Base-by-base conservation (phyloP, 768 basidiomycete species). In the Kondoa malvinella region DNA sequence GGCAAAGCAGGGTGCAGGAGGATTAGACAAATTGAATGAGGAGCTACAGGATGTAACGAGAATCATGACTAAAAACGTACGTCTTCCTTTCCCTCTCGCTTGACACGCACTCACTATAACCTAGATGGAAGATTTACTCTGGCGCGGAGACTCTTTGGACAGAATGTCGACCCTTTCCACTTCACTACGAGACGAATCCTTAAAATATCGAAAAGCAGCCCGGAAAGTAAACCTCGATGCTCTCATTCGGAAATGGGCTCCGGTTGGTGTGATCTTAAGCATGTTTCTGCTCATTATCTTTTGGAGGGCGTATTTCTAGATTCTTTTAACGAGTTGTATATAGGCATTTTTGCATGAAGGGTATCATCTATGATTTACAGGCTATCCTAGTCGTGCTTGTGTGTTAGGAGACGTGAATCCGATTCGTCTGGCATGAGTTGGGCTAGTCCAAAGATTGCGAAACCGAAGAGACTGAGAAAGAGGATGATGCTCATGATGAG, bases 121-220 rank as follows among this genome's bases (percentile, higher is more conserved):
- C n/a, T 97, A 99, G 75, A 99, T 99, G 94, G 95, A 99, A 78
- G 95, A 99, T 78, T 80, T 99, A 64, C 79, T 99, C 62, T 97
- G 94, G 95, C 82, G 95, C 76, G 95, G 95, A 30, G 95, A 99
- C 77, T 94, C 90, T 32, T 81, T 99, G 68, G 95, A 99, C 77
- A 82, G 95, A 76, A 99, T 99, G 95, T 95, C 92, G 26, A 89
- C 92, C 76, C 80, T 99, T 66, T 96, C 92, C 27, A 89, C 87
- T 1, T 94, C 91, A 4, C 81, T 99, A 40, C 86, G 91, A 60
- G 87, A 92, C 60, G 95, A 99, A 78, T 95, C 92, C 21, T 89
- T 95, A 79, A 97, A 89, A 79, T 99, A 97, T 78, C 85, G 94
- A 63, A 92, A 88, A 78, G 90, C 91, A 30, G 91, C 95, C 29